These are phyloP conservation scores for Ganoderma sinense DNA, from an alignment of 1,284 basidiomycete genomes.

Conservation along the genomic window DNA sequence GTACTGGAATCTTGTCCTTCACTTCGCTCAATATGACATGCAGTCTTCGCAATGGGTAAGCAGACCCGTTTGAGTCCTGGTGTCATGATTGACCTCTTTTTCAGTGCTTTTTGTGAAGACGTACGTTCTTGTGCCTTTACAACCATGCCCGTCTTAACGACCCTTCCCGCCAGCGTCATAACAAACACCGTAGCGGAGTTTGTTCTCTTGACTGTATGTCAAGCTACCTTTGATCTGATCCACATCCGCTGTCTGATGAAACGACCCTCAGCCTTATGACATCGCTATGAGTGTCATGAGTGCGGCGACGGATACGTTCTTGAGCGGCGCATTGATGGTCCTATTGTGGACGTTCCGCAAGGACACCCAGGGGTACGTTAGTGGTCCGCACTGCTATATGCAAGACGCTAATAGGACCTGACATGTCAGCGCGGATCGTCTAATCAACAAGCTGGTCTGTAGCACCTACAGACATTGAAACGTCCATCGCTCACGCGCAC, in stretches of 20 bases:
- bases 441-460: constrained; percentile 26
- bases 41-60: constrained; percentile 8
- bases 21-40: background rate
- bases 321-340: constrained; percentile 21
- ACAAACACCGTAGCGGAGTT: constrained; percentile 6
- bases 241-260: background rate
- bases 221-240: background rate
- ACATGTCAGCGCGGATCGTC: constrained; percentile 18
- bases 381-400: background rate
- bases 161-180: background rate
- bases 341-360: constrained; percentile 24
- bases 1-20: background rate
- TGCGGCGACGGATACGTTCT: constrained; percentile 22
- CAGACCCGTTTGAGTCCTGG: background rate
- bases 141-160: background rate
- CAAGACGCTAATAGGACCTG: background rate
- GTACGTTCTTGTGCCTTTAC: background rate
- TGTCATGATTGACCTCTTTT: background rate
- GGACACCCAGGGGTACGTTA: constrained; percentile 22
- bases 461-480: no score
- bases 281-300: constrained; percentile 21
- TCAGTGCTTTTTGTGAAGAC: constrained; percentile 15
- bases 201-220: constrained; percentile 2
- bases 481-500: background rate
- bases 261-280: constrained; percentile 16